Evolutionary conservation across 805 yeast genomes (phyloP).

Genomic region (Myxozyma geophila): DNA sequence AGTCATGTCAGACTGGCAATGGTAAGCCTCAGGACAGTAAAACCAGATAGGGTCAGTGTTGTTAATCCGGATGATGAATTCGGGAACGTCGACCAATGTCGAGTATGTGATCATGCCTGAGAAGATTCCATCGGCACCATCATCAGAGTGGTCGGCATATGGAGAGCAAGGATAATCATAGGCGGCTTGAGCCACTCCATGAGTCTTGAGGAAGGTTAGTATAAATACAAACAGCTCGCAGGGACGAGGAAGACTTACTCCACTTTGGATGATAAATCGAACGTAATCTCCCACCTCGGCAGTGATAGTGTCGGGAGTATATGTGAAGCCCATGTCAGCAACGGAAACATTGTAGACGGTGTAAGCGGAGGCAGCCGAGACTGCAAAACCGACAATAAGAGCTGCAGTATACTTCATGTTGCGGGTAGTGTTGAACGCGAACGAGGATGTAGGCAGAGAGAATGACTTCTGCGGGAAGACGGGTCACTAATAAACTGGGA

Average conservation of each 20-base stretch:
- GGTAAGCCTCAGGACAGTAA: constrained; percentile 39
- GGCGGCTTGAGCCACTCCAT: constrained; percentile 37
- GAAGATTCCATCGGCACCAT: constrained; percentile 29
- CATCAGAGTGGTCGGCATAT: constrained; percentile 4
- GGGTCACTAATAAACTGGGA: too few species aligned
- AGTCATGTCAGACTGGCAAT: constrained; percentile 39
- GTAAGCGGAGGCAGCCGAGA: constrained; percentile 16
- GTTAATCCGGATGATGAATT: constrained; percentile 33
- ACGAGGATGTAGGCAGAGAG: not conserved
- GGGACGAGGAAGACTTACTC: constrained; percentile 1
- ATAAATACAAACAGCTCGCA: not conserved
- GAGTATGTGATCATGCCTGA: constrained; percentile 35
- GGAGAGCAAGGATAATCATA: constrained; percentile 37
- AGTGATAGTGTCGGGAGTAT: constrained; percentile 32
- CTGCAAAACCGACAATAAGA: not conserved
- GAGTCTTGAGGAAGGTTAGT: constrained; percentile 20
- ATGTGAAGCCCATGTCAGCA: constrained; percentile 22
- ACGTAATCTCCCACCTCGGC: constrained; percentile 39
- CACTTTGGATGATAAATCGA: constrained; percentile 25
- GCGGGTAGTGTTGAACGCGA: not conserved
- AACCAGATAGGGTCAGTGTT: constrained; percentile 38
- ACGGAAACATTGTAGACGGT: constrained; percentile 28
- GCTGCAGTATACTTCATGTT: constrained; percentile 11
- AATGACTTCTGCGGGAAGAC: not conserved
- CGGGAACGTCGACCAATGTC: constrained; percentile 10